Conservation (phyloP, 2,329 filamentous ascomycete species). For the Blastomyces silverae region DNA sequence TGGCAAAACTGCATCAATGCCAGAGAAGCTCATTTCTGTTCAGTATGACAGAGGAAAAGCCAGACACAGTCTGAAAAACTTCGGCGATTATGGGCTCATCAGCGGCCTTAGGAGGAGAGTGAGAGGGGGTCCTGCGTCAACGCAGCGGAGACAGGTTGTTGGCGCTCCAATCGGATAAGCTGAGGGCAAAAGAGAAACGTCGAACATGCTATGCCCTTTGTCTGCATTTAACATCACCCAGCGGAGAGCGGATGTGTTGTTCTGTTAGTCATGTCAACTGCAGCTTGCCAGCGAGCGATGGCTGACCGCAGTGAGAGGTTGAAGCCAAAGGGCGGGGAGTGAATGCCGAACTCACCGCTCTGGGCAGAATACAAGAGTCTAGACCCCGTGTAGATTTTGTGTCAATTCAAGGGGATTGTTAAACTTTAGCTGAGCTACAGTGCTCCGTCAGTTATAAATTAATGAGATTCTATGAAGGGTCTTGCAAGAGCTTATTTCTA, state of each 20-base stretch:
- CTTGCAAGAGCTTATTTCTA: background rate
- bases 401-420: no score
- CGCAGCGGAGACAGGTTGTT: background rate
- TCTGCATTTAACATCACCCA: background rate
- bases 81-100: background rate
- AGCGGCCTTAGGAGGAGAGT: background rate
- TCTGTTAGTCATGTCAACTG: background rate
- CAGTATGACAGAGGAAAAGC: background rate
- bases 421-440: no score
- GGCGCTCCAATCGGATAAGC: background rate
- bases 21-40: background rate
- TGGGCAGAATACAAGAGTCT: constrained; percentile 4
- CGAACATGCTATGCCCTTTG: background rate
- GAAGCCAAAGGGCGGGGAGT: background rate
- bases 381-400: background rate
- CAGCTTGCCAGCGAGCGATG: background rate
- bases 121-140: background rate
- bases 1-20: background rate
- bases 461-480: no score
- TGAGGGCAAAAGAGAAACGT: background rate
- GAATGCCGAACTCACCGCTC: background rate
- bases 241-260: background rate
- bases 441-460: no score
- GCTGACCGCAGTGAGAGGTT: background rate
- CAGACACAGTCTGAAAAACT: background rate